Base-by-base conservation (phyloP, 345 rosid species). In the Eutrema yunnanense region DNA sequence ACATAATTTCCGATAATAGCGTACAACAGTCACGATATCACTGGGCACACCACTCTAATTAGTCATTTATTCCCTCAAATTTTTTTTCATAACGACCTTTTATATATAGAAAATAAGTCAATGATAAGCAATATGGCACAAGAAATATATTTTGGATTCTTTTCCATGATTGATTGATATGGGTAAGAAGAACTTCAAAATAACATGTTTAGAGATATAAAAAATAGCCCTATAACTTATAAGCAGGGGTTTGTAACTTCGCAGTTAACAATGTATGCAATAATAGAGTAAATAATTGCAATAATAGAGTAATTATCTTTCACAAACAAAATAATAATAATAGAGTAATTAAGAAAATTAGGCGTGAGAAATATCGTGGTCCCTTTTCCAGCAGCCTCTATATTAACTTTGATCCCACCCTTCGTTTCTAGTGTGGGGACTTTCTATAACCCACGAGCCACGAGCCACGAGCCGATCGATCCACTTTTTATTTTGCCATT, bases 311-410 rank as follows among this genome's bases (percentile, higher is more conserved):
- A 29, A 58, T 29, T 36, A 4, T 22, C 22, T 22, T 22, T 22
- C 22, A 22, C 22, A 22, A 22, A 22, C 1, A 1, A 22, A 22
- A 22, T 13, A 43, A 33, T 5, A 33, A n/a, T 50, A 50, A 26
- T 2, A 51, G 30, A 58, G 29, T 30, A 16, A 58, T 29, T 36
- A 4, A 48, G 66, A 37, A 58, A 58, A 58, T 47, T 58, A 58
- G 74, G 74, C 58, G 66, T 59, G 74, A 48, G 16, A 69, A 48
- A 48, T 16, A 48, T 16, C 48, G 41, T 59, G 67, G 67, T 60
- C 74, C 66, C 6, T 50, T 68, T 6, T 13, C 16, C 49, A 59
- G 58, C 67, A 59, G 74, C 74, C 66, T 69, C 73, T 57, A 46
- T 69, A 22, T 37, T 36, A 6, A 37, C 38, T 47, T 69, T 69